Base-by-base conservation (phyloP, 495 filamentous ascomycete species). In the Umbilicaria muhlenbergii region DNA sequence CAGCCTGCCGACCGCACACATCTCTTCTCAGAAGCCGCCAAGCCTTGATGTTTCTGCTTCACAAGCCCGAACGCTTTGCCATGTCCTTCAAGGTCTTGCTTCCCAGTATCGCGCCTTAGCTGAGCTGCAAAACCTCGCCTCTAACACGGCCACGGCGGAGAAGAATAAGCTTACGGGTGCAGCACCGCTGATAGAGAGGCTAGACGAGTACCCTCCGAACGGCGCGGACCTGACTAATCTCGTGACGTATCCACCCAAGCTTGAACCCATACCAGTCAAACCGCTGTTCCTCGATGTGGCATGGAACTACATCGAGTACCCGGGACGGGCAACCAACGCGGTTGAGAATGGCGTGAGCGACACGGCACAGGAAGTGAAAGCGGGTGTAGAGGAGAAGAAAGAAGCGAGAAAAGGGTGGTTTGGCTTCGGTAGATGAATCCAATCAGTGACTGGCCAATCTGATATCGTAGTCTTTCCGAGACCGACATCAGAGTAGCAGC, bases 251-350 rank as follows among this genome's bases (percentile, higher is more conserved):
- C 92, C 91, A 5, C 89, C 91, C 0, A 75, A 74, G 50, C 64
- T 94, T 42, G 74, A 83, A 44, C 74, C 83, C 0, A 74, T 95
- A 33, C 87, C 91, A 0, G 86, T 95, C 13, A 99, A 99, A 61
- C 92, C 91, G 13, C 60, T 99, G 13, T 96, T 95, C 69, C 73
- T 96, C 37, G 91, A 99, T 58, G 83, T 94, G 11, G 91, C 91
- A 13, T 96, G 86, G 82, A 99, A 96, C 58, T 99, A 94, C 57
- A 86, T 99, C 47, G 79, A 86, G 16, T 99, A 99, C 59, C 88
- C 91, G 2, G 83, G 81, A 3, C 70, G 71, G 24, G 42, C 53
- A 39, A 50, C 44, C n/a, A 49, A 54, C 44, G 33, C 21, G 11
- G n/a, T 10, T 7, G 54, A 55, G 28, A 28, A 14, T 28, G 48